Percentiles rank a stretch among this genome's conserved stretches.
These are phyloP conservation scores for Solanum gracilifrons DNA, from an alignment of 257 asterid genomes.

Conservation along the genomic window DNA sequence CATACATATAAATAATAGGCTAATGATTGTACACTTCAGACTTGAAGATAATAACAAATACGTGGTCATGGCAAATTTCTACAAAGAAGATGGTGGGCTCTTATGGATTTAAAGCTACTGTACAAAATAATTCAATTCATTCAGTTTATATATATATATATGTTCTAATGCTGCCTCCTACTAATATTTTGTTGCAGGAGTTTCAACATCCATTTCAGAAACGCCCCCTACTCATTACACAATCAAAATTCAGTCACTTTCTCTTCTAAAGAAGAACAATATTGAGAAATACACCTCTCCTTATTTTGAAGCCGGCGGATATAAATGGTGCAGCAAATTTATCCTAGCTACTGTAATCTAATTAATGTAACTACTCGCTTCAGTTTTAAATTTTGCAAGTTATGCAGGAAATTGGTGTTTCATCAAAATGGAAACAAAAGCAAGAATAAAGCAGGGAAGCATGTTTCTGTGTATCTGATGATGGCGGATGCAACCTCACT, in stretches of 20 bases:
- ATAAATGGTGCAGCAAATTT: conserved; percentile 39
- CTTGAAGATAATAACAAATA: not conserved
- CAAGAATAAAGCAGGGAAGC: conserved; percentile 32
- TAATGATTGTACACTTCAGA: not conserved
- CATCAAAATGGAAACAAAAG: conserved; percentile 62
- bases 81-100: not conserved
- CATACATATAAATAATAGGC: not conserved
- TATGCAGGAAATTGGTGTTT: conserved; percentile 47
- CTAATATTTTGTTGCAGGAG: conserved; percentile 1
- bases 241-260: conserved; percentile 31
- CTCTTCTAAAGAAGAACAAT: conserved; percentile 32
- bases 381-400: not conserved
- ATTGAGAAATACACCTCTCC: conserved; percentile 29
- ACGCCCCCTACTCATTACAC: conserved; percentile 41
- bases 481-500: conserved; percentile 18
- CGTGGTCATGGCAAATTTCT: not conserved
- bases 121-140: not conserved
- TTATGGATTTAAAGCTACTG: not conserved
- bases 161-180: not conserved
- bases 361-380: not conserved
- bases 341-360: not conserved
- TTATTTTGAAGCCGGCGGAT: conserved; percentile 60
- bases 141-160: not conserved
- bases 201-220: conserved; percentile 18
- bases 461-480: conserved; percentile 44